Conservation (phyloP, 1,284 basidiomycete species). For the Microbotryum scabiosae region DNA sequence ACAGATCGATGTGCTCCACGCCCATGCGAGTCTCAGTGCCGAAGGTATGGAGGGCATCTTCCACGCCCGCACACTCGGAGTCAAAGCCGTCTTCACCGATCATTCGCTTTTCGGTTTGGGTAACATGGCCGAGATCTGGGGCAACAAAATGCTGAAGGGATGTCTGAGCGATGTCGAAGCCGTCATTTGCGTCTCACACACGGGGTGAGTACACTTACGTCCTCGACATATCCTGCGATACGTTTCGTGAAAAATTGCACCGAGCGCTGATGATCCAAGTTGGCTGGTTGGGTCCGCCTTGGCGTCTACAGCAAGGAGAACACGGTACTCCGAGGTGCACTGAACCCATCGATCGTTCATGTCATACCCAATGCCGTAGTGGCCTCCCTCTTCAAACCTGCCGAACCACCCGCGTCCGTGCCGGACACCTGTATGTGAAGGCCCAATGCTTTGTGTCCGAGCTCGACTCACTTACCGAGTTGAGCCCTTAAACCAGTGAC, state of each 20-base stretch:
- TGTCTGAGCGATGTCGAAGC: conserved; percentile 84
- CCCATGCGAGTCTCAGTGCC: conserved; percentile 80
- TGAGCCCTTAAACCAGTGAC: conserved; percentile 53
- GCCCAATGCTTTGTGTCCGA: no score
- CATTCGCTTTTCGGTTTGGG: conserved; percentile 94
- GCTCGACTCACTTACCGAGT: not conserved
- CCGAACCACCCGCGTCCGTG: conserved; percentile 43
- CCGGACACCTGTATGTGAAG: conserved; percentile 39
- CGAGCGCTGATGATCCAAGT: conserved; percentile 43
- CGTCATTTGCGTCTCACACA: conserved; percentile 95
- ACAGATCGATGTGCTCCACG: conserved; percentile 77
- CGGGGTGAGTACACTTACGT: conserved; percentile 55
- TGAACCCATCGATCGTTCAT: conserved; percentile 63
- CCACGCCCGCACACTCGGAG: conserved; percentile 67
- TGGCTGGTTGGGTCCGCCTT: conserved; percentile 33
- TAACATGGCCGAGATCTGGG: conserved; percentile 89
- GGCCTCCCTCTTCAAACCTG: conserved; percentile 71
- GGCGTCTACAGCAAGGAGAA: conserved; percentile 56
- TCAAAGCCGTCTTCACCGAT: conserved; percentile 90
- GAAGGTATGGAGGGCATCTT: conserved; percentile 88
- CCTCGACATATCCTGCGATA: not conserved
- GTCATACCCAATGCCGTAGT: conserved; percentile 95
- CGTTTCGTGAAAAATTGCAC: not conserved
- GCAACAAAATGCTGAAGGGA: conserved; percentile 86
- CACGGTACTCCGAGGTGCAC: conserved; percentile 75